Conservation (phyloP, 305 asterid species). For the Coffea humblotiana region DNA sequence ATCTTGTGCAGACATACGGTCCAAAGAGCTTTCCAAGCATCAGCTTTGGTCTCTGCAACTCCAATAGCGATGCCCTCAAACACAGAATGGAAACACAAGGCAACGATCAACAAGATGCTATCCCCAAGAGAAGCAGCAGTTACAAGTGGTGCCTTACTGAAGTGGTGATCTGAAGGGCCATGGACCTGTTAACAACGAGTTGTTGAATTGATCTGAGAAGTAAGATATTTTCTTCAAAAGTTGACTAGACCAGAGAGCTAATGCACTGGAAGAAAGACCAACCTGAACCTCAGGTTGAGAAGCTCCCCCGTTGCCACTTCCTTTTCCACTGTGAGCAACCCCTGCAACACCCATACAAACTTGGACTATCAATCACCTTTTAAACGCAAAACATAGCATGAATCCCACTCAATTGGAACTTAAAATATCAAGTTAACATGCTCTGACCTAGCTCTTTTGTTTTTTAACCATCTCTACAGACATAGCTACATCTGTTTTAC, state of each 20-base stretch:
- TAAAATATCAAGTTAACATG: neutral
- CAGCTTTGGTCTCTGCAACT: slow-evolving; percentile 73
- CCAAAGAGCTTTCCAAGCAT: slow-evolving; percentile 93
- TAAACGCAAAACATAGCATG: neutral
- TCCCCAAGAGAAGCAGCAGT: slow-evolving; percentile 66
- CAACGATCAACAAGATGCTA: slow-evolving; percentile 61
- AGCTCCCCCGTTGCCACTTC: slow-evolving; percentile 19
- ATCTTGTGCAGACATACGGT: slow-evolving; percentile 83
- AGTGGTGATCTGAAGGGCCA: slow-evolving; percentile 29
- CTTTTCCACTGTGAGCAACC: slow-evolving; percentile 32
- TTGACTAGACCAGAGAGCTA: neutral
- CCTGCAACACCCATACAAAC: slow-evolving; percentile 26
- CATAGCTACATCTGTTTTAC: neutral
- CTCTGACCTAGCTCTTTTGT: neutral
- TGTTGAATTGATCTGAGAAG: neutral
- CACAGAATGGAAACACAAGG: slow-evolving; percentile 82
- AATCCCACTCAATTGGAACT: neutral
- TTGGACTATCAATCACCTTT: slow-evolving; percentile 11
- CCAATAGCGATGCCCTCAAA: slow-evolving; percentile 95
- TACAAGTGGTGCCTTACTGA: slow-evolving; percentile 38
- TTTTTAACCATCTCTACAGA: neutral
- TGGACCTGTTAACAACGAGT: slow-evolving; percentile 20
- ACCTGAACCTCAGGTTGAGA: slow-evolving; percentile 47
- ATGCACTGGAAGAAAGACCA: neutral
- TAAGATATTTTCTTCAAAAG: neutral